These are phyloP conservation scores for Sarocladiaceae sp. DNA, from an alignment of 2,329 filamentous ascomycete genomes.

Conservation along the genomic window DNA sequence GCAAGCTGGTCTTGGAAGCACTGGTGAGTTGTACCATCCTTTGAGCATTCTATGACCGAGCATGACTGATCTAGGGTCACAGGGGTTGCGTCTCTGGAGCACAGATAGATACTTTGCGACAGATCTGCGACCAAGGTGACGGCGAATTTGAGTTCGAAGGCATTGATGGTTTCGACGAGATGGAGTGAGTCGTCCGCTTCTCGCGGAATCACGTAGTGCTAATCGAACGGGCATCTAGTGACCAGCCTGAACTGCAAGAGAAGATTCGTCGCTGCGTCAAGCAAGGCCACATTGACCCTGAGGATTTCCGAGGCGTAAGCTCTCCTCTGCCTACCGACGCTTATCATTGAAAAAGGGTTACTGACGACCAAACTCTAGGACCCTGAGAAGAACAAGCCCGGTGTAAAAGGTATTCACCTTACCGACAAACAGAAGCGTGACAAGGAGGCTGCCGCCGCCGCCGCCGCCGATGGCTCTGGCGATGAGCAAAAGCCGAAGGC, in stretches of 20 bases:
- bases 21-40: constrained; percentile 55
- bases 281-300: constrained; percentile 74
- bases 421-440: constrained; percentile 28
- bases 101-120: constrained; percentile 60
- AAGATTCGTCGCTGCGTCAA: constrained; percentile 68
- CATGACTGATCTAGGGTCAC: neutral
- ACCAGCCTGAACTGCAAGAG: constrained; percentile 55
- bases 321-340: constrained; percentile 1
- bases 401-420: constrained; percentile 56
- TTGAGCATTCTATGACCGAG: neutral
- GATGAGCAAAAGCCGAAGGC: constrained; percentile 24
- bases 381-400: constrained; percentile 63
- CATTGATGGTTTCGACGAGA: constrained; percentile 77
- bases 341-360: constrained; percentile 6
- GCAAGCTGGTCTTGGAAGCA: constrained; percentile 71
- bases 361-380: constrained; percentile 49
- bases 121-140: constrained; percentile 41
- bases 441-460: constrained; percentile 22
- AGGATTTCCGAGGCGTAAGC: constrained; percentile 85
- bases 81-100: constrained; percentile 87
- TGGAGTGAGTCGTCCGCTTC: constrained; percentile 38
- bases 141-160: constrained; percentile 53
- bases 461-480: constrained; percentile 20
- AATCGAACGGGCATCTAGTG: too few relatives aligned
- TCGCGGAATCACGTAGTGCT: neutral